A percentile compares a stretch with the other conserved stretches of the same genome.
Evolutionary conservation across 2,329 filamentous ascomycete genomes (phyloP).

Genomic region (Calonectria leucothoes): DNA sequence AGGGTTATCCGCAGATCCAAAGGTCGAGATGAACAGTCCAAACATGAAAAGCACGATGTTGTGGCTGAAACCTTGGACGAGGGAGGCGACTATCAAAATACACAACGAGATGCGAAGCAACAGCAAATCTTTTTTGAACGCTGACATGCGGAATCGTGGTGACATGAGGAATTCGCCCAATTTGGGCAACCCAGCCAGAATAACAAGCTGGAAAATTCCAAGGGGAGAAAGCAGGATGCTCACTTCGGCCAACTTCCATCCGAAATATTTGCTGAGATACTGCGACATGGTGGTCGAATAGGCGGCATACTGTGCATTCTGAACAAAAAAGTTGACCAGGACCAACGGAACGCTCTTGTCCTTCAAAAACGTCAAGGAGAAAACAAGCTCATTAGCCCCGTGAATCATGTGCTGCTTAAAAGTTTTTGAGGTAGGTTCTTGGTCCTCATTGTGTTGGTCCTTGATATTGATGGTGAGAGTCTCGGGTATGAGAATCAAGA

Average conservation of each 20-base stretch:
- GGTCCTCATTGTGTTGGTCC: constrained; percentile 20
- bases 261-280: constrained; percentile 58
- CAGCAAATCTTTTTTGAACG: constrained; percentile 52
- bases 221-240: constrained; percentile 55
- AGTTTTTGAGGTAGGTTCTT: constrained; percentile 24
- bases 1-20: constrained; percentile 53
- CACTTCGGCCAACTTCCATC: constrained; percentile 55
- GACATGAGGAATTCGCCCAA: constrained; percentile 48
- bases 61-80: constrained; percentile 50
- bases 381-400: constrained; percentile 46
- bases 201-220: constrained; percentile 51
- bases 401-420: constrained; percentile 44
- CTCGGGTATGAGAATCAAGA: constrained; percentile 54
- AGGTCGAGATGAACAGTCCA: constrained; percentile 50
- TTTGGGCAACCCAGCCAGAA: constrained; percentile 51
- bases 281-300: constrained; percentile 52
- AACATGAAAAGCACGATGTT: constrained; percentile 49
- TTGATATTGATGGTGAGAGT: constrained; percentile 47
- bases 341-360: constrained; percentile 51
- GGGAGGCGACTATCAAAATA: constrained; percentile 45
- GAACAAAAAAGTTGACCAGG: constrained; percentile 52
- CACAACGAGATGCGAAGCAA: constrained; percentile 48
- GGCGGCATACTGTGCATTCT: constrained; percentile 49
- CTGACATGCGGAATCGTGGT: constrained; percentile 46
- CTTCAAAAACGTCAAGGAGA: constrained; percentile 49